Evolutionary conservation across 2,329 filamentous ascomycete genomes (phyloP).

Genomic region (Verticillium longisporum): DNA sequence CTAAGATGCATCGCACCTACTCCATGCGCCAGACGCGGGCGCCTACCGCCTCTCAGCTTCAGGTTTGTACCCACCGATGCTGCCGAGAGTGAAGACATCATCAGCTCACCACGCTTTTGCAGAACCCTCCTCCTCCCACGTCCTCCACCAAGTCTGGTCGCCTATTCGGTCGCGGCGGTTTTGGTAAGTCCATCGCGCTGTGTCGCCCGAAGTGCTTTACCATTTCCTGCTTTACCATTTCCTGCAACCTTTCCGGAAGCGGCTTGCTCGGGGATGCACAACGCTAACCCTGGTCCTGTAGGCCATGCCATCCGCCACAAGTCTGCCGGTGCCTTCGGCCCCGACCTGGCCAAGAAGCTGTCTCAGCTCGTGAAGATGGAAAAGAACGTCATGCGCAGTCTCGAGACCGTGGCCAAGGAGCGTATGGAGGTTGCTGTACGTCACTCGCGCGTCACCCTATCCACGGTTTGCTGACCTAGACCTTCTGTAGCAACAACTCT

Average conservation of each 20-base stretch:
- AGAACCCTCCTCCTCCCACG: constrained; percentile 89
- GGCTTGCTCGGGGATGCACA: background rate
- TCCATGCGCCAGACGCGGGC: constrained; percentile 97
- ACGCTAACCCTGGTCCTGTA: constrained; percentile 15
- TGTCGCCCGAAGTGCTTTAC: background rate
- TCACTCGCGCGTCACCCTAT: constrained; percentile 25
- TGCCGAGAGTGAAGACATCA: background rate
- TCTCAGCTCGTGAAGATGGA: constrained; percentile 99
- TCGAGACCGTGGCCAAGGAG: constrained; percentile 91
- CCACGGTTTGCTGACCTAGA: constrained; percentile 5
- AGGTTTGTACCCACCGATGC: constrained; percentile 32
- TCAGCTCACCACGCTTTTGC: constrained; percentile 14
- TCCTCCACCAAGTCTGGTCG: constrained; percentile 88
- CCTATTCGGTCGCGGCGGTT: constrained; percentile 77
- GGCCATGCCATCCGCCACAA: constrained; percentile 66
- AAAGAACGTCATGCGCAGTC: constrained; percentile 99
- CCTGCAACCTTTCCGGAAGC: background rate
- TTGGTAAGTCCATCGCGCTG: constrained; percentile 58
- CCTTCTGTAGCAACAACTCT: constrained; percentile 80
- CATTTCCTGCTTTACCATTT: background rate
- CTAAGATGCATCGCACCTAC: constrained; percentile 90
- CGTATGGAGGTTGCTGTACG: constrained; percentile 94
- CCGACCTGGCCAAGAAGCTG: constrained; percentile 95
- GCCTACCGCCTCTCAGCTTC: constrained; percentile 78
- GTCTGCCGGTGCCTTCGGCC: constrained; percentile 68